Base-by-base conservation (phyloP, 2,329 filamentous ascomycete genomes). In the Beauveria bassiana region DNA sequence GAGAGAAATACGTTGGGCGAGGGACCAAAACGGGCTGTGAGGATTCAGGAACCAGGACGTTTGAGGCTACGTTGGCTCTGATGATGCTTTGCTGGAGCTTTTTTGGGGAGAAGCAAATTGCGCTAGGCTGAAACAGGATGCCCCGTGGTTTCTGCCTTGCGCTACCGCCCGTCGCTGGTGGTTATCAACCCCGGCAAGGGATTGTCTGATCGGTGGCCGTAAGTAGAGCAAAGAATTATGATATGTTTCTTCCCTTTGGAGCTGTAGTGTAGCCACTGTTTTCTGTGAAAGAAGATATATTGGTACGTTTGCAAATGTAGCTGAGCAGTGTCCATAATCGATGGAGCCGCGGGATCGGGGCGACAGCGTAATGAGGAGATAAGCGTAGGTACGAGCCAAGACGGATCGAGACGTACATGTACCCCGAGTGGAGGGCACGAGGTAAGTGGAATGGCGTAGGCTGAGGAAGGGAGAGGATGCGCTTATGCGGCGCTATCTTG, bases 81-180 rank as follows among this genome's bases (percentile, higher is more conserved):
- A 38, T 5, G 34, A 38, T 38, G 20, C 31, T 49, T 49, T 24
- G 54, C 54, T 57, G 55, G 55, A 49, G 31, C 43, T 38, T 49
- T 46, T 20, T 22, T 34, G 28, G 51, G 28, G 51, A 61, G 49
- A 60, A 20, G 22, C 6, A 28, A 28, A 8, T 2, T 38, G 24
- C 49, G 58, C 58, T 61, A 61, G 46, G 18, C 58, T 42, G 22
- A n/a, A 26, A 47, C 53, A 26, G 58, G 58, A 20, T 5, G 26
- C 45, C 45, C 45, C 45, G 12, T 58, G 31, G 28, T 49, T 26
- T 31, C n/a, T 55, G 53, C 53, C 40, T 46, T 7, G 45, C 14
- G 53, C 16, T 4, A 12, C 53, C 31, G 31, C 34, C 14, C 8
- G 38, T 55, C n/a, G 34, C 34, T 38, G 34, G 31, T 34, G 12